These are phyloP conservation scores for Penicillium daleae DNA, from an alignment of 495 filamentous ascomycete genomes.

Conservation along the genomic window DNA sequence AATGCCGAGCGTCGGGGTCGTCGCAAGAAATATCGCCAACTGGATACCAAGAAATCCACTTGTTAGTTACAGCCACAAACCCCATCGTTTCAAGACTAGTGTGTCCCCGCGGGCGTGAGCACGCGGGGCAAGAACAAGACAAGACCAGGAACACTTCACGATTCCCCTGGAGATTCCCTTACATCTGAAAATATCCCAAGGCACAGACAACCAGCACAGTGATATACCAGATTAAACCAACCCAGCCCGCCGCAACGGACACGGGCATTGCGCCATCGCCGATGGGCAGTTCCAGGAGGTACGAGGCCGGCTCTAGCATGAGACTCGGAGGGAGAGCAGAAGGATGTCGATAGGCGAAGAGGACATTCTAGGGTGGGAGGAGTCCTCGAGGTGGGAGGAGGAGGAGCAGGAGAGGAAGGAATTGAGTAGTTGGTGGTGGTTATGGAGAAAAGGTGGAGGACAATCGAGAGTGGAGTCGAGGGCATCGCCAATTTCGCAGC, in stretches of 20 bases:
- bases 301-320: constrained; percentile 44
- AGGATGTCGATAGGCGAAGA: constrained; percentile 12
- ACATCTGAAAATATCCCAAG: constrained; percentile 66
- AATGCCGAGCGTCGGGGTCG: constrained; percentile 41
- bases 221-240: constrained; percentile 63
- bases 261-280: constrained; percentile 41
- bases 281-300: constrained; percentile 33
- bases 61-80: constrained; percentile 20
- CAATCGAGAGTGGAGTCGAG: background rate
- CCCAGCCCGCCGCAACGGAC: constrained; percentile 47
- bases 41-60: constrained; percentile 24
- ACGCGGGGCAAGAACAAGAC: constrained; percentile 9
- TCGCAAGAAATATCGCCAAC: constrained; percentile 50
- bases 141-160: constrained; percentile 7
- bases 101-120: background rate
- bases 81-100: constrained; percentile 5
- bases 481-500: background rate
- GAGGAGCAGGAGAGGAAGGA: too few species aligned
- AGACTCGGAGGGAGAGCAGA: constrained; percentile 21
- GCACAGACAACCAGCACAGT: constrained; percentile 57
- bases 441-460: background rate
- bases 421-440: constrained; percentile 12
- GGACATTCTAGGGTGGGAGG: constrained; percentile 33
- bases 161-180: constrained; percentile 18
- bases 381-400: constrained; percentile 3